Conservation (phyloP, 805 yeast genomes). For the Schwanniomyces pseudopolymorphus region DNA sequence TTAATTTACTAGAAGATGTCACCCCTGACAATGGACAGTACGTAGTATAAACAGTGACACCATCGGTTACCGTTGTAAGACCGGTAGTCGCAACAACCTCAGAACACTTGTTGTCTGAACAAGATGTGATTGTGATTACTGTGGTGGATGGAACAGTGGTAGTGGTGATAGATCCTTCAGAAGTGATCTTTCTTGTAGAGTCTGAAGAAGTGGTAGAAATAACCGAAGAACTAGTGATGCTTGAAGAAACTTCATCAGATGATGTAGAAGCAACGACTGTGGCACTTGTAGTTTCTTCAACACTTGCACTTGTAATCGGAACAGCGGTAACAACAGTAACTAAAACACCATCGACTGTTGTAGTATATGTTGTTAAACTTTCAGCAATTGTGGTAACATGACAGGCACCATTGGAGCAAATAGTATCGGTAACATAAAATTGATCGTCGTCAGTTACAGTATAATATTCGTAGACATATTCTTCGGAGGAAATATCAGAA, state of each 20-base stretch:
- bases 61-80: conserved; percentile 29
- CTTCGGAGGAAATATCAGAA: conserved; percentile 1
- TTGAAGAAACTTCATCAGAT: conserved; percentile 5
- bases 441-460: conserved; percentile 20
- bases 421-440: conserved; percentile 24
- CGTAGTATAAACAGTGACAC: conserved; percentile 39
- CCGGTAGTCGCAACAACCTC: conserved; percentile 33
- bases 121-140: conserved; percentile 38
- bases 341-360: conserved; percentile 38
- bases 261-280: conserved; percentile 9
- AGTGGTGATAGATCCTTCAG: conserved; percentile 7
- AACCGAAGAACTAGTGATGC: background rate
- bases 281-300: background rate
- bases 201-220: background rate
- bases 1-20: conserved; percentile 8
- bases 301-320: conserved; percentile 17
- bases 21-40: conserved; percentile 27
- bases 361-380: conserved; percentile 31
- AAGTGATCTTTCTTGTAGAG: background rate
- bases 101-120: conserved; percentile 31
- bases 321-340: conserved; percentile 36
- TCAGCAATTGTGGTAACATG: conserved; percentile 33
- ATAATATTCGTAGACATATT: conserved; percentile 21
- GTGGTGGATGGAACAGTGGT: conserved; percentile 22
- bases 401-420: conserved; percentile 32